phyloP scores from a whole-genome alignment of 495 filamentous ascomycete genomes.

The Penicillium nucicola region DNA sequence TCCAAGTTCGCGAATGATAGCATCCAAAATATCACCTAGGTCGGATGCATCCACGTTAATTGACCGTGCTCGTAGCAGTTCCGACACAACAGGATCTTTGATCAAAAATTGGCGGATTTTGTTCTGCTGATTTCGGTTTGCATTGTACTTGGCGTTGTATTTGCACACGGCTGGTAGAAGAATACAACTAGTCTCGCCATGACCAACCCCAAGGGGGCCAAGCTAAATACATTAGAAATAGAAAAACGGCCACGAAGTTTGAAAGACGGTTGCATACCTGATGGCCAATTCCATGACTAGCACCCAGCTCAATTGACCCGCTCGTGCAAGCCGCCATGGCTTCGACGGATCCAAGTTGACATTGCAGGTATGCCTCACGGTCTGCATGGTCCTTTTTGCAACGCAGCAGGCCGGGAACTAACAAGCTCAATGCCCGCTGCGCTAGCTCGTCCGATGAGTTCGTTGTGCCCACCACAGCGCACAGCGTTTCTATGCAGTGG shows the following conservation, averaged over 20 bases:
- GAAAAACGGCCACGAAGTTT: neutral
- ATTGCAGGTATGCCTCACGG: slow-evolving; percentile 45
- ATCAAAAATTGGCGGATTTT: slow-evolving; percentile 48
- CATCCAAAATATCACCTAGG: slow-evolving; percentile 54
- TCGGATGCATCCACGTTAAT: slow-evolving; percentile 36
- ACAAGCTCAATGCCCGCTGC: slow-evolving; percentile 38
- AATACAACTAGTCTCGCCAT: slow-evolving; percentile 66
- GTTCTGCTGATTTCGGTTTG: slow-evolving; percentile 45
- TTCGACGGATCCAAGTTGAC: slow-evolving; percentile 53
- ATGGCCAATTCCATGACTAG: slow-evolving; percentile 66
- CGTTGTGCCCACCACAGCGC: slow-evolving; percentile 37
- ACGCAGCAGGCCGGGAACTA: slow-evolving; percentile 51
- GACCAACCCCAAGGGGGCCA: slow-evolving; percentile 60
- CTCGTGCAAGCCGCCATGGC: slow-evolving; percentile 51
- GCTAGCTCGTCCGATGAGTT: slow-evolving; percentile 39
- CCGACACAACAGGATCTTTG: slow-evolving; percentile 38
- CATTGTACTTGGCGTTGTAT: slow-evolving; percentile 51
- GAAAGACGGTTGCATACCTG: slow-evolving; percentile 35
- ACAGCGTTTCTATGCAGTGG: slow-evolving; percentile 61
- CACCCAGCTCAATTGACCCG: slow-evolving; percentile 49
- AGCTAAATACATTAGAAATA: slow-evolving; percentile 26
- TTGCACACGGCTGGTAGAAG: slow-evolving; percentile 59
- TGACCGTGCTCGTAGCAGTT: slow-evolving; percentile 37
- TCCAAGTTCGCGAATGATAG: slow-evolving; percentile 51
- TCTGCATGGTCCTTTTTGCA: slow-evolving; percentile 45